Base-by-base conservation (phyloP, 305 asterid genomes). In the Fraxinus sp. region DNA sequence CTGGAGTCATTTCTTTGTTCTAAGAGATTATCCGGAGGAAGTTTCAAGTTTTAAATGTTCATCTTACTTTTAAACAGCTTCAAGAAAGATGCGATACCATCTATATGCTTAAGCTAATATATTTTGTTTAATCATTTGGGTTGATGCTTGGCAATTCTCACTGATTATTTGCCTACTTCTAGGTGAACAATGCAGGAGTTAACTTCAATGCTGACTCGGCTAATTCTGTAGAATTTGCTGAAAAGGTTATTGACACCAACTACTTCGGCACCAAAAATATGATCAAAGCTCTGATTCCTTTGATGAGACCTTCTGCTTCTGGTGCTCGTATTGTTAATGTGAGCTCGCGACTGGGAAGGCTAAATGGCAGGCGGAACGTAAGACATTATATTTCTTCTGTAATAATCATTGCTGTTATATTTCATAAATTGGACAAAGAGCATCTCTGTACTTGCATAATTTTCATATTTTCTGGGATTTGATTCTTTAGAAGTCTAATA, bases 181-280 rank as follows among this genome's bases (percentile, higher is more conserved):
- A 95, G 98, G 88, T 95, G 68, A 95, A 93, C 85, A 95, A 92
- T 88, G 98, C 98, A 37, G 98, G 98, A 83, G 91, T 92, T 75
- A 95, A 94, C 85, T 90, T 85, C 91, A 95, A 95, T 83, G 35
- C 84, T 10, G 97, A 96, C 83, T 46, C 94, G 5, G 94, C 92
- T n/a, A 95, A 94, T 86, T 90, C 93, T 1, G 94, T 94, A 80
- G 97, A 92, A 84, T 81, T 46, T 77, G 95, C 97, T 68, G 95
- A 94, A 80, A 85, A 86, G 41, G 97, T 92, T 74, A 87, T 95
- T 18, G 77, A 4, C 24, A 92, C 98, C 83, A 95, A 94, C 89
- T 95, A 95, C 85, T 88, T 82, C n/a, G 98, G 98, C 86, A 92
- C 98, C 80, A 95, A 92, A 86, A 92, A 87, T 74, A 86, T 95